Evolutionary conservation across 2,329 filamentous ascomycete genomes (phyloP).

Genomic region (Pseudocercospora fuligena): DNA sequence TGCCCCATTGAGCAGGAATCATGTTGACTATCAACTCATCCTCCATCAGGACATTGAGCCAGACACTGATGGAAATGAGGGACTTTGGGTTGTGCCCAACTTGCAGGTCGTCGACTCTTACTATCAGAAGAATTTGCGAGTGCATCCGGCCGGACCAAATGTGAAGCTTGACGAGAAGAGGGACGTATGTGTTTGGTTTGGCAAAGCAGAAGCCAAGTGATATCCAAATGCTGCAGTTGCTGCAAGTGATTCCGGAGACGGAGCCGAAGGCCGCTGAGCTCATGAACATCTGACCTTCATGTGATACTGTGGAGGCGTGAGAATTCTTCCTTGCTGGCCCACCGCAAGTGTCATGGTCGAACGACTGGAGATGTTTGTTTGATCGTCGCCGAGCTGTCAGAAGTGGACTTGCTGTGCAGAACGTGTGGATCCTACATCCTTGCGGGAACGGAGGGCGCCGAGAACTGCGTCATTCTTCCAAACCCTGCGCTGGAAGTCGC

Average conservation of each 20-base stretch:
- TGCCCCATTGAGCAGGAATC: slow-evolving; percentile 77
- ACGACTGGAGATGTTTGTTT: not conserved
- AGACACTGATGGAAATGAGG: slow-evolving; percentile 18
- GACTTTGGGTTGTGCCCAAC: slow-evolving; percentile 73
- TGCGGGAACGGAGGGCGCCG: not conserved
- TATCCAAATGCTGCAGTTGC: not conserved
- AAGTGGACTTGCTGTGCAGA: not conserved
- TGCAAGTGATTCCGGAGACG: too few species aligned
- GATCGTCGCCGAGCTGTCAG: not conserved
- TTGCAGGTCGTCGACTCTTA: slow-evolving; percentile 85
- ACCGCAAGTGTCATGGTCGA: not conserved
- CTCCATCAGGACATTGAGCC: slow-evolving; percentile 55
- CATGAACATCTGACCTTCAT: not conserved
- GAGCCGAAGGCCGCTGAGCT: too few species aligned
- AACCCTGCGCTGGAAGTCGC: not conserved
- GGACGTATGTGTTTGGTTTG: slow-evolving; percentile 17
- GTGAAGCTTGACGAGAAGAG: slow-evolving; percentile 60
- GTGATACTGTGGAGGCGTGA: not conserved
- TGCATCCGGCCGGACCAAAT: slow-evolving; percentile 80
- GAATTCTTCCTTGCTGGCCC: not conserved
- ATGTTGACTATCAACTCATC: slow-evolving; percentile 74
- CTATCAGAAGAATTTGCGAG: slow-evolving; percentile 86
- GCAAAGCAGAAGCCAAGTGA: not conserved
- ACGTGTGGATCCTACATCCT: not conserved
- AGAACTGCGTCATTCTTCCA: not conserved